A percentile compares a stretch with the other conserved stretches of the same genome.
These are phyloP conservation scores for Tephrocybe rancida DNA, from an alignment of 768 basidiomycete species.

Conservation along the genomic window DNA sequence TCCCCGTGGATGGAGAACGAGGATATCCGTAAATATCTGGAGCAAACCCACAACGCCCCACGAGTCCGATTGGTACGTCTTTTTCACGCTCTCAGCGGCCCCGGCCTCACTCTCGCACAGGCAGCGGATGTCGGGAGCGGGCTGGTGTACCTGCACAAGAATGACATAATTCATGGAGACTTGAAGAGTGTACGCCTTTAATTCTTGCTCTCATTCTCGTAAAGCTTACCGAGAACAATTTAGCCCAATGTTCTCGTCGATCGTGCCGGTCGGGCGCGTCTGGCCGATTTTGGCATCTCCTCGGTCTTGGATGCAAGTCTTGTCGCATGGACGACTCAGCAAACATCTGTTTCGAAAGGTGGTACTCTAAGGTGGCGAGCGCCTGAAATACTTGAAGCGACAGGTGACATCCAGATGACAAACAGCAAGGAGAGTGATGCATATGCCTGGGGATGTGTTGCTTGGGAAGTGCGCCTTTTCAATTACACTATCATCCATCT, in stretches of 20 bases:
- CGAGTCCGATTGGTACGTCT: not conserved
- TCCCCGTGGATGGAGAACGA: constrained; percentile 17
- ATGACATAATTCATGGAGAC: constrained; percentile 2
- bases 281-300: constrained; percentile 7
- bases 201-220: not conserved
- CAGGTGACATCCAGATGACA: too few relatives aligned
- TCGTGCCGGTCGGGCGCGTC: not conserved
- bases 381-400: not conserved
- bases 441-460: constrained; percentile 7
- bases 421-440: constrained; percentile 3
- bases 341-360: not conserved
- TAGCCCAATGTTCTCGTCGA: not conserved
- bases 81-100: not conserved
- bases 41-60: not conserved
- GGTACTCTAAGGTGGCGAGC: constrained; percentile 3
- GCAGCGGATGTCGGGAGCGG: not conserved
- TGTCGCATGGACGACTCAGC: not conserved
- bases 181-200: not conserved
- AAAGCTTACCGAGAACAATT: not conserved
- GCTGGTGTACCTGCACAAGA: not conserved
- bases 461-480: not conserved
- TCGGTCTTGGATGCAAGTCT: not conserved
- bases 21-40: not conserved
- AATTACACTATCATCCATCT: not conserved
- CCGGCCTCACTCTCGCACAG: not conserved